Conservation (phyloP, 371 early-diverging fungal genomes). For the Rhizopus delemar region DNA sequence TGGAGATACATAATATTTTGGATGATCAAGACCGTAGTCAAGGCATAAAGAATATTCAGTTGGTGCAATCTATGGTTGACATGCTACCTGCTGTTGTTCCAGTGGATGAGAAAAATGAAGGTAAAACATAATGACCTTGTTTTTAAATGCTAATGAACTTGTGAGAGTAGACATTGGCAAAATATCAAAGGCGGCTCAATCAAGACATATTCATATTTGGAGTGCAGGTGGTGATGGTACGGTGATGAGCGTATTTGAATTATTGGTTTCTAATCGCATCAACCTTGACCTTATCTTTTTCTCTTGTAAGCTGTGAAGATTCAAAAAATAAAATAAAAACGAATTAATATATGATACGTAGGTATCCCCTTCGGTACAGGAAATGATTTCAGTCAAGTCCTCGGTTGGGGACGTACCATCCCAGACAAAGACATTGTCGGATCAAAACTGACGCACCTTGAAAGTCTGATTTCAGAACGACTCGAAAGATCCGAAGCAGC, state of each 20-base stretch:
- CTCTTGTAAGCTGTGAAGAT: slow-evolving; percentile 40
- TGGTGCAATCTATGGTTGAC: slow-evolving; percentile 33
- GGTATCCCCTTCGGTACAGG: slow-evolving; percentile 70
- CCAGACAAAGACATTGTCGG: slow-evolving; percentile 51
- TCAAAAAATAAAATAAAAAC: background rate
- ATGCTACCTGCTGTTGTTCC: slow-evolving; percentile 16
- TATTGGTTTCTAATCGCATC: slow-evolving; percentile 48
- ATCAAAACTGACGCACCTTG: slow-evolving; percentile 43
- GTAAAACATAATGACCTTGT: background rate
- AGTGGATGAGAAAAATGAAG: no score
- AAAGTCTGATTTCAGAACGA: slow-evolving; percentile 46
- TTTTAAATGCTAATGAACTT: background rate
- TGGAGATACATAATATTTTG: slow-evolving; percentile 62
- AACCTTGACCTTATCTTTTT: slow-evolving; percentile 59
- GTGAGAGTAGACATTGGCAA: background rate
- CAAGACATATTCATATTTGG: slow-evolving; percentile 63
- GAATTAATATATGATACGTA: background rate
- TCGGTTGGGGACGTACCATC: slow-evolving; percentile 68
- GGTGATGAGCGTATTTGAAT: slow-evolving; percentile 62
- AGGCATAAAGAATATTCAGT: slow-evolving; percentile 42
- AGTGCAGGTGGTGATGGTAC: slow-evolving; percentile 71
- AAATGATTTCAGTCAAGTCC: slow-evolving; percentile 65
- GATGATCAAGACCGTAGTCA: slow-evolving; percentile 44
- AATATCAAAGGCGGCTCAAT: slow-evolving; percentile 15
- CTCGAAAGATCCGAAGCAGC: slow-evolving; percentile 58